phyloP scores from a whole-genome alignment of 139 green algal species.

The Chlorella sp. region DNA sequence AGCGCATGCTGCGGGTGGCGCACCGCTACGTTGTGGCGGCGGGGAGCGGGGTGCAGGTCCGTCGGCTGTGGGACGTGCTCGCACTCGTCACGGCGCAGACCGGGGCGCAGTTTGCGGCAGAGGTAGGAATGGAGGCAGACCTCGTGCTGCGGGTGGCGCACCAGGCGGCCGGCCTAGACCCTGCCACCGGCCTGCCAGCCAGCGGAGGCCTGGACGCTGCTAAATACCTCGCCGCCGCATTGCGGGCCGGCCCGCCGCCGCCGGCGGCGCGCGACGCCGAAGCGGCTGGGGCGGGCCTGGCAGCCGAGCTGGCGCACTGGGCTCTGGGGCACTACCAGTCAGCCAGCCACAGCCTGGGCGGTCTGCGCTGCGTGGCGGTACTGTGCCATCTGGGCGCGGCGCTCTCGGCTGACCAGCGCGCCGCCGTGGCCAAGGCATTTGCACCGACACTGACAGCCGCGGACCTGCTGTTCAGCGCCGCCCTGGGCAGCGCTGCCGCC shows the following conservation, averaged over 20 bases:
- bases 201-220: neutral
- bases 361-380: slow-evolving; percentile 16
- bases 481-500: neutral
- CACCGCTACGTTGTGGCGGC: neutral
- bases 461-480: neutral
- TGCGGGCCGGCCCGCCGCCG: neutral
- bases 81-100: neutral
- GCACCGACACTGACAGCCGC: neutral
- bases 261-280: neutral
- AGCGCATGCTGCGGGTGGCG: neutral
- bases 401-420: too few species aligned
- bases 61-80: neutral
- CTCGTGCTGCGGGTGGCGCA: slow-evolving; percentile 1
- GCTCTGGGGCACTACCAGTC: neutral
- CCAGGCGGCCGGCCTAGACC: slow-evolving; percentile 13
- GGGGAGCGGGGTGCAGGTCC: neutral
- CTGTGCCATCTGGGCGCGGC: neutral
- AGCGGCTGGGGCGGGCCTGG: neutral
- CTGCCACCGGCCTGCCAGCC: neutral
- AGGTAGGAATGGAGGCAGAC: neutral
- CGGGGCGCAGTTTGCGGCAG: neutral
- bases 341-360: neutral
- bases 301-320: neutral
- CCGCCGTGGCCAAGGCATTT: neutral
- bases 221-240: neutral